Base-by-base conservation (phyloP, 2,329 filamentous ascomycete species). In the Claviceps arundinis region DNA sequence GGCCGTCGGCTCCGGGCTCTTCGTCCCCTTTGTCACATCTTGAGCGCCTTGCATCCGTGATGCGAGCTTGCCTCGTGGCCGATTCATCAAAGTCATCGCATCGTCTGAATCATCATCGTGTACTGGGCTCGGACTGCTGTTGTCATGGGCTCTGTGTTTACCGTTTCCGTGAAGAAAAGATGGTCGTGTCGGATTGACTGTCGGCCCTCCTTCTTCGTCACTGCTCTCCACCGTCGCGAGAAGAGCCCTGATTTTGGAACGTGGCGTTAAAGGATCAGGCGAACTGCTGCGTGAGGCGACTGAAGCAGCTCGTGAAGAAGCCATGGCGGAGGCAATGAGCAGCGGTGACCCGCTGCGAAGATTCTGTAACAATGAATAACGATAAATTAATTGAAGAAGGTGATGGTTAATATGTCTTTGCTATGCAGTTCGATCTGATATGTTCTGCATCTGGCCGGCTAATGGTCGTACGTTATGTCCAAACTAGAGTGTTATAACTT, bases 31-130 rank as follows among this genome's bases (percentile, higher is more conserved):
- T 24, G 24, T 50, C n/a, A 48, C 48, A 38, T 26, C 22, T 26
- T 51, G 52, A 37, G 55, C 58, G 43, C 64, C 74, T 55, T 77
- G 74, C 75, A 89, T 81, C 50, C 80, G 74, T 16, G 83, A 75
- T 13, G 83, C 83, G 58, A 87, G 71, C 50, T 78, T 76, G 24
- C 84, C 83, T 51, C 76, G 75, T 0, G 84, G 84, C 45, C 72
- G 70, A 34, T 11, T 34, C 2, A 75, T 53, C 5, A 63, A 60
- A 40, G 64, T 58, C 22, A 68, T 66, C 4, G 64, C 64, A 26
- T 67, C 65, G 47, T 76, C 68, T 13, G 75, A 73, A n/a, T 75
- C 72, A 1, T 68, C 66, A 4, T 75, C 70, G 0, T 64, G 60
- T 43, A 61, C 59, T 38, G 50, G 45, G n/a, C 17, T 16, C 13